A percentile compares a stretch with the other conserved stretches of the same genome.
Evolutionary conservation across 2,329 filamentous ascomycete genomes (phyloP).

Genomic region (Meredithiella fracta): DNA sequence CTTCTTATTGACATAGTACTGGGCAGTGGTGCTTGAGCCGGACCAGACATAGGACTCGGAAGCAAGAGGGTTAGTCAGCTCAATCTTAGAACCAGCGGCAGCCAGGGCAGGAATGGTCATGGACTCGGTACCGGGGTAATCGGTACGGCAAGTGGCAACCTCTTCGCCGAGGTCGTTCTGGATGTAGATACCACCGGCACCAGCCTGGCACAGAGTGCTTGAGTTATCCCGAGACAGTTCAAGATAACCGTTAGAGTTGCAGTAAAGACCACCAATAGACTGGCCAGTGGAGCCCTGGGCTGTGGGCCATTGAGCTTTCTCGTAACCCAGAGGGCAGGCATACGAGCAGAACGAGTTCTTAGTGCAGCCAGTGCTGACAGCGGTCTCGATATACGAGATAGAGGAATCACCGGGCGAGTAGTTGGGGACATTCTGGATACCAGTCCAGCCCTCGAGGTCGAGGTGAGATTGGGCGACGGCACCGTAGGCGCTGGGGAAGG

Average conservation of each 20-base stretch:
- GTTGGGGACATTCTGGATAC: conserved; percentile 50
- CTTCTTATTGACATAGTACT: conserved; percentile 90
- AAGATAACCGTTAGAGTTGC: conserved; percentile 56
- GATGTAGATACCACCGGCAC: conserved; percentile 53
- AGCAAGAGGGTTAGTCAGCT: conserved; percentile 61
- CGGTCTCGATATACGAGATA: conserved; percentile 51
- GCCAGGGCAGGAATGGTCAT: conserved; percentile 67
- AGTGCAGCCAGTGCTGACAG: conserved; percentile 43
- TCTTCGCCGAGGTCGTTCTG: conserved; percentile 53
- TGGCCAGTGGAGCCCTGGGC: conserved; percentile 64
- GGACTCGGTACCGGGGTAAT: conserved; percentile 83
- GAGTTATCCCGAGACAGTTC: conserved; percentile 54
- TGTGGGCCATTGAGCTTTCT: conserved; percentile 78
- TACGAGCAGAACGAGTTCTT: conserved; percentile 71
- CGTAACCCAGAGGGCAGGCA: conserved; percentile 76
- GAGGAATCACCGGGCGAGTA: conserved; percentile 31
- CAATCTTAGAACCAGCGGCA: conserved; percentile 38
- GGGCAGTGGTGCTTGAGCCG: conserved; percentile 60
- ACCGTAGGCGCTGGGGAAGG: conserved; percentile 70
- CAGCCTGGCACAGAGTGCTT: conserved; percentile 57
- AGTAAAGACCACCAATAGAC: conserved; percentile 77
- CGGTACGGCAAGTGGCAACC: conserved; percentile 76
- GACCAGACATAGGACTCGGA: conserved; percentile 63
- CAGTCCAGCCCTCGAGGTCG: conserved; percentile 57
- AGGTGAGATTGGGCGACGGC: conserved; percentile 55